Base-by-base conservation (phyloP, 306 rosid genomes). In the Hippophae tibetana region DNA sequence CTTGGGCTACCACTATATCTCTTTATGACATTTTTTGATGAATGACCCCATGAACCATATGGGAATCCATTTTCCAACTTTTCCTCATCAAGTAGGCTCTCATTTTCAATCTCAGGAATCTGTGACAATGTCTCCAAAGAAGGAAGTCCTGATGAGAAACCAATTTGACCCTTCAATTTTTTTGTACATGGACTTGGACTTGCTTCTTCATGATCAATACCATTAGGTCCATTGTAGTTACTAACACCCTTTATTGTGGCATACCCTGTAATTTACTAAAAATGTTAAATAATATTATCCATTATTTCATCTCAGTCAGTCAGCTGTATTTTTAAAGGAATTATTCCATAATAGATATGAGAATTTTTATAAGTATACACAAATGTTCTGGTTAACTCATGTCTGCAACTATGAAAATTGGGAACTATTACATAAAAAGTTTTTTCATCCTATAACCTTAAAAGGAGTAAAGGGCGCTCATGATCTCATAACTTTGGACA, bases 61-160 rank as follows among this genome's bases (percentile, higher is more conserved):
- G 85, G 69, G 58, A 84, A 83, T 38, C 80, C 87, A 51, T 59
- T 66, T 40, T 68, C 64, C 18, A 73, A 73, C 66, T 72, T 71
- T 23, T 63, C 71, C 44, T 82, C 77, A 42, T 70, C 77, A 40
- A 79, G 74, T n/a, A 70, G 71, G 57, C 53, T 77, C 51, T 82
- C 96, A 52, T 55, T 72, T 55, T 43, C 87, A 38, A 74, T 42
- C 59, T 84, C 89, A 3, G 89, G 76, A 58, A 82, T 82, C 43
- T 82, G 82, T 6, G 95, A 70, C 67, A 87, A 68, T 70, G 84
- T 64, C 64, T 89, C 93, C 62, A 80, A 46, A 10, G 85, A 82
- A 65, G 78, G 70, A 68, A 70, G 73, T 69, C 83, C 70, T 38
- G 84, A 67, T 55, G 86, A 64, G 74, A 89, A 80, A 75, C 77